A percentile compares a stretch with the other conserved stretches of the same genome.
These are phyloP conservation scores for Tolypocladium inflatum DNA, from an alignment of 2,329 filamentous ascomycete genomes.

Conservation along the genomic window DNA sequence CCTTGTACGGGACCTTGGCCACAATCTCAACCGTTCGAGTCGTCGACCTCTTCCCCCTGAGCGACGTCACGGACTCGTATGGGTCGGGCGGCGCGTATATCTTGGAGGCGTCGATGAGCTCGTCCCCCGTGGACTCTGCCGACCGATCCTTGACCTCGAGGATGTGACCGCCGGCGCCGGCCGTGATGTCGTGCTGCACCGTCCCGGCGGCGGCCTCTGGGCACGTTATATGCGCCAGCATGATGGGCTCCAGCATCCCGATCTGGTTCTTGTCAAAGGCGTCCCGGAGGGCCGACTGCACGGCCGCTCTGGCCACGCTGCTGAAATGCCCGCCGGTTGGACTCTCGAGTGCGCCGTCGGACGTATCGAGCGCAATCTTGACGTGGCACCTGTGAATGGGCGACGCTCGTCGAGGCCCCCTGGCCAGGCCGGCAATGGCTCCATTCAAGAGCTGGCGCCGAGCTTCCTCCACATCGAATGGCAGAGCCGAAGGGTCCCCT, in stretches of 20 bases:
- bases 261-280: conserved; percentile 46
- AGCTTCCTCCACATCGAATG: conserved; percentile 39
- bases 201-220: conserved; percentile 72
- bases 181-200: conserved; percentile 73
- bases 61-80: conserved; percentile 54
- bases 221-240: conserved; percentile 79
- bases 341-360: conserved; percentile 42
- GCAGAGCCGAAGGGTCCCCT: conserved; percentile 36
- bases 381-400: conserved; percentile 71
- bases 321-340: conserved; percentile 61
- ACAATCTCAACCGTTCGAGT: conserved; percentile 55
- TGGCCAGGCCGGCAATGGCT: conserved; percentile 70
- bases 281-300: conserved; percentile 58
- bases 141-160: conserved; percentile 56
- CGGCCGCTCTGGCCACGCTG: conserved; percentile 50
- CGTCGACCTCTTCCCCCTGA: conserved; percentile 38
- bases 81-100: conserved; percentile 88
- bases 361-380: conserved; percentile 57
- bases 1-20: conserved; percentile 83
- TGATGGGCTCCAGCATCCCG: conserved; percentile 82
- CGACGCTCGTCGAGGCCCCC: conserved; percentile 72
- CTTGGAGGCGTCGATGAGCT: conserved; percentile 55
- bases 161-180: conserved; percentile 62
- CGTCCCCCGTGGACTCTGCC: conserved; percentile 24
- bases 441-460: conserved; percentile 63